Conservation (phyloP, 139 green algal genomes). For the Microglena sp. region DNA sequence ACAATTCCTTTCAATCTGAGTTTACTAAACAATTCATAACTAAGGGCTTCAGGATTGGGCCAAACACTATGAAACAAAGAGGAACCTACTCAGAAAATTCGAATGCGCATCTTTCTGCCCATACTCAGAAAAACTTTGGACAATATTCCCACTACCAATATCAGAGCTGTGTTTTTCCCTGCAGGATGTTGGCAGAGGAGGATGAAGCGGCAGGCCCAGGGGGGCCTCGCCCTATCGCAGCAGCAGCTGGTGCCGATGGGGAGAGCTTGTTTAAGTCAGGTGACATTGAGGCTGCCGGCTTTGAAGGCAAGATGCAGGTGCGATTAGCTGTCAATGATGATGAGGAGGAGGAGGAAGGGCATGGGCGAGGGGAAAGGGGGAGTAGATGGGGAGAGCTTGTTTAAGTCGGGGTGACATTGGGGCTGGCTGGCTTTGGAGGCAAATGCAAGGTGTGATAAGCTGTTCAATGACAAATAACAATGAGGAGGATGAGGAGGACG, state of each 20-base stretch:
- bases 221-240: slow-evolving; percentile 2
- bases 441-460: background rate
- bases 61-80: too few relatives aligned
- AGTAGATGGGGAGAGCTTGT: background rate
- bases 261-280: slow-evolving; percentile 41
- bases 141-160: background rate
- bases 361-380: background rate
- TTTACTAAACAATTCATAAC: too few relatives aligned
- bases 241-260: slow-evolving; percentile 35
- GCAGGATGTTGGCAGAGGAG: slow-evolving; percentile 61
- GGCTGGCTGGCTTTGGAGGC: background rate
- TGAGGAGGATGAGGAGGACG: too few relatives aligned
- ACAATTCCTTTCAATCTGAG: too few relatives aligned
- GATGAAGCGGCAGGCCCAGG: slow-evolving; percentile 23
- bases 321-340: slow-evolving; percentile 58
- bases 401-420: background rate
- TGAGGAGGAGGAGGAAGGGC: slow-evolving; percentile 21
- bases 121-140: too few relatives aligned
- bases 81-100: too few relatives aligned
- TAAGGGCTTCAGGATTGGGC: too few relatives aligned
- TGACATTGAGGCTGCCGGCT: slow-evolving; percentile 23
- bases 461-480: too few relatives aligned
- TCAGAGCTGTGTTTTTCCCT: slow-evolving; percentile 1
- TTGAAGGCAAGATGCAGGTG: slow-evolving; percentile 30
- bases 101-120: too few relatives aligned